A percentile compares a stretch with the other conserved stretches of the same genome.
phyloP scores from a whole-genome alignment of 495 filamentous ascomycete genomes.

The Daldinia concentrica region DNA sequence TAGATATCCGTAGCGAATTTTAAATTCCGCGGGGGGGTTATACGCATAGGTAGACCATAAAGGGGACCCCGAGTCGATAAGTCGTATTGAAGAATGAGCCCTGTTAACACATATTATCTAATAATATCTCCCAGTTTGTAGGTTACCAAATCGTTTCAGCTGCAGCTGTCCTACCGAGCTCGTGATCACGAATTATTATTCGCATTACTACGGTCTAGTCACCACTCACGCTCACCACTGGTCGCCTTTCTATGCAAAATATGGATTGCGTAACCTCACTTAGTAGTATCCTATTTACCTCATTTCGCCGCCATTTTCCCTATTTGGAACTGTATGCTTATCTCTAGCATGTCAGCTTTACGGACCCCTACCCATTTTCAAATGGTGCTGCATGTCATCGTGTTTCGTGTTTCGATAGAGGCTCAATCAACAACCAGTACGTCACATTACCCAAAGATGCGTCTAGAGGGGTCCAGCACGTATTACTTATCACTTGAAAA shows the following conservation, averaged over 20 bases:
- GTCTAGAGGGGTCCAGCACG: neutral
- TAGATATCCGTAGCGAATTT: neutral
- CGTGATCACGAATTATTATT: constrained; percentile 8
- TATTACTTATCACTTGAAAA: neutral
- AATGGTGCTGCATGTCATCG: neutral
- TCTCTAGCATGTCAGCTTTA: constrained; percentile 23
- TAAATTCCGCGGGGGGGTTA: neutral
- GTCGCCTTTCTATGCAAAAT: constrained; percentile 14
- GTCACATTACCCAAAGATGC: constrained; percentile 3
- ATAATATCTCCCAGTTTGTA: constrained; percentile 30
- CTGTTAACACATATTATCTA: constrained; percentile 16
- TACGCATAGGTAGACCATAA: constrained; percentile 3
- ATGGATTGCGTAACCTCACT: constrained; percentile 16
- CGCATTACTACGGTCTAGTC: neutral
- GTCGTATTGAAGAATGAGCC: constrained; percentile 12
- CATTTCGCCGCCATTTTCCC: constrained; percentile 23
- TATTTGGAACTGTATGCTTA: constrained; percentile 13
- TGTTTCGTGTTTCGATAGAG: constrained; percentile 21
- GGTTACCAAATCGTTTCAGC: constrained; percentile 28
- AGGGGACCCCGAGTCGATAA: constrained; percentile 7
- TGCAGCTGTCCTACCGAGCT: constrained; percentile 8
- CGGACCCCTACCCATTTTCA: constrained; percentile 9
- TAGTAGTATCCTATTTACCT: constrained; percentile 14
- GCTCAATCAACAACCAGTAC: constrained; percentile 8
- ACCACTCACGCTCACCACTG: constrained; percentile 13